A percentile compares a stretch with the other conserved stretches of the same genome.
Evolutionary conservation across 352 stramenopile species (phyloP).

Genomic region (Globisporangium rhizosaccharum): DNA sequence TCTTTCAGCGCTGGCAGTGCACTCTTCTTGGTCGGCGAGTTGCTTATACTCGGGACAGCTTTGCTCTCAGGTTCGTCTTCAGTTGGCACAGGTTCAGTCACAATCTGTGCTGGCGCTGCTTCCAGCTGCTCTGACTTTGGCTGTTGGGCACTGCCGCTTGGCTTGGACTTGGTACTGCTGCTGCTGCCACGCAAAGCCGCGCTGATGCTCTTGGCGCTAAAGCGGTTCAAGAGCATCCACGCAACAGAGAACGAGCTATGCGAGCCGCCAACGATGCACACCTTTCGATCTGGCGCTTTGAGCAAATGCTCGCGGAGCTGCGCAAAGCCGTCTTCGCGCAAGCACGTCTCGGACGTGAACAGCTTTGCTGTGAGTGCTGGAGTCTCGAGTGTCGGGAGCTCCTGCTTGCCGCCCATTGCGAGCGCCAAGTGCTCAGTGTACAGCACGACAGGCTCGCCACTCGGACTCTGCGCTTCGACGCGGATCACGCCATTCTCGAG

Average conservation of each 20-base stretch:
- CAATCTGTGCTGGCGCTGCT: neutral
- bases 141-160: neutral
- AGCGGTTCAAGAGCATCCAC: constrained; percentile 74
- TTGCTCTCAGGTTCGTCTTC: neutral
- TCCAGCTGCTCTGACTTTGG: neutral
- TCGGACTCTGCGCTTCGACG: constrained; percentile 27
- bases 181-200: neutral
- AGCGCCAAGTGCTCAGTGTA: constrained; percentile 61
- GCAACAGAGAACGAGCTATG: constrained; percentile 84
- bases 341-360: constrained; percentile 59
- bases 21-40: constrained; percentile 7
- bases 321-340: constrained; percentile 56
- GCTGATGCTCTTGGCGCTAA: constrained; percentile 12
- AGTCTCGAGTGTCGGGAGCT: constrained; percentile 31
- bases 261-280: constrained; percentile 79
- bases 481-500: constrained; percentile 42
- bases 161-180: neutral
- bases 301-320: constrained; percentile 42
- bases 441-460: constrained; percentile 30
- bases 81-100: too few relatives aligned
- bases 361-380: constrained; percentile 43
- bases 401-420: constrained; percentile 60
- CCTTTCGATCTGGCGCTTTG: constrained; percentile 39
- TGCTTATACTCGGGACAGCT: neutral
- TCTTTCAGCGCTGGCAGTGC: constrained; percentile 4